Evolutionary conservation across 768 basidiomycete genomes (phyloP).

Genomic region (Phlebiopsis gigantea): DNA sequence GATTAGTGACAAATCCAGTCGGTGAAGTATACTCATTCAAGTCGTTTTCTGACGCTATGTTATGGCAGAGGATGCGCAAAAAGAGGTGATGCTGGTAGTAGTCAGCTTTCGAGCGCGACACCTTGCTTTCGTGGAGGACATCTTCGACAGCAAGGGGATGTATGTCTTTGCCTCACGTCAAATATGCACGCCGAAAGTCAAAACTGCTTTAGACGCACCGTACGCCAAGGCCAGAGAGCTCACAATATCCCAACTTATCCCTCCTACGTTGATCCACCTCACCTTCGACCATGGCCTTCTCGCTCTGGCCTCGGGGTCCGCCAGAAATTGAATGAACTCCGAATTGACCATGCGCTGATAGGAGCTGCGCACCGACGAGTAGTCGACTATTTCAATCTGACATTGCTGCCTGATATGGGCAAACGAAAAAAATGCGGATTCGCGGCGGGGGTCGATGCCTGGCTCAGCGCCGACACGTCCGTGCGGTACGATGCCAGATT

Average conservation of each 20-base stretch:
- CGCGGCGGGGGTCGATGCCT: constrained; percentile 59
- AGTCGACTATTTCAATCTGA: constrained; percentile 58
- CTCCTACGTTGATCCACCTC: constrained; percentile 69
- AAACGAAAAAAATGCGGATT: constrained; percentile 45
- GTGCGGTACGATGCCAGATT: constrained; percentile 28
- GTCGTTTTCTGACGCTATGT: constrained; percentile 29
- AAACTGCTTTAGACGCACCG: constrained; percentile 30
- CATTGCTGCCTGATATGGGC: constrained; percentile 52
- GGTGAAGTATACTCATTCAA: neutral
- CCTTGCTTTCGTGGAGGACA: constrained; percentile 44
- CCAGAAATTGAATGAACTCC: constrained; percentile 43
- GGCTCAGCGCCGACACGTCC: constrained; percentile 58
- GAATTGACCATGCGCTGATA: constrained; percentile 47
- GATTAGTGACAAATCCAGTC: neutral
- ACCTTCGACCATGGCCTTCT: constrained; percentile 58
- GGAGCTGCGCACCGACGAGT: constrained; percentile 45
- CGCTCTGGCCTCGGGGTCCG: constrained; percentile 31
- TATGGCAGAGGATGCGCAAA: constrained; percentile 58
- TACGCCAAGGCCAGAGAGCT: constrained; percentile 57
- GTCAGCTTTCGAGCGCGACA: constrained; percentile 57
- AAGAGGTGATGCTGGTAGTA: constrained; percentile 69
- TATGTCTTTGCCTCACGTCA: constrained; percentile 33
- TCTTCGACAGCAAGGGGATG: constrained; percentile 70
- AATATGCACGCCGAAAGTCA: neutral
- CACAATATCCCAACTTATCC: constrained; percentile 62